Conservation (phyloP, 164 flowering plant genomes). For the Magnolia sinica region DNA sequence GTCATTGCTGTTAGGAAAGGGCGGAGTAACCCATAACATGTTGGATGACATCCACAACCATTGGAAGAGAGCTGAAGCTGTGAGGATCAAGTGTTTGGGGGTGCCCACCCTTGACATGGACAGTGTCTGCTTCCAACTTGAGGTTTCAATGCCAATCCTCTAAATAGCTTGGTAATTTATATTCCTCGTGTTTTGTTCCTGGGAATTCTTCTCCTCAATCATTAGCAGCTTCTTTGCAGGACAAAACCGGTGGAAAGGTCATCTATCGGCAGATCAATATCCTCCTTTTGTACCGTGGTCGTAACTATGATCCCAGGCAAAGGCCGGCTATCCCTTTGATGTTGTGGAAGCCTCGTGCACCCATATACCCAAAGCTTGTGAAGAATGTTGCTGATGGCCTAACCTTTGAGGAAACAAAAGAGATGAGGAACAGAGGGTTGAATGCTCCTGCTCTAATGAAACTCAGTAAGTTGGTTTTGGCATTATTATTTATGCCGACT, state of each 20-base stretch:
- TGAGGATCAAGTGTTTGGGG: constrained; percentile 90
- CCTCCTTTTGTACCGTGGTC: constrained; percentile 75
- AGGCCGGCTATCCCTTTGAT: constrained; percentile 76
- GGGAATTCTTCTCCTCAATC: constrained; percentile 16
- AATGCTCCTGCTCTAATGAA: constrained; percentile 61
- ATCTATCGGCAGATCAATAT: constrained; percentile 66
- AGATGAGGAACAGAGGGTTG: constrained; percentile 75
- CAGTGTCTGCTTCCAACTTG: constrained; percentile 83
- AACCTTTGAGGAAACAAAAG: constrained; percentile 81
- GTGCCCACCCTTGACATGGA: constrained; percentile 98
- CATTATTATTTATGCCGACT: not conserved
- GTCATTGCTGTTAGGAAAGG: constrained; percentile 46
- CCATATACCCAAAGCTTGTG: constrained; percentile 88
- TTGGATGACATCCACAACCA: constrained; percentile 93
- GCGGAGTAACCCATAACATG: constrained; percentile 91
- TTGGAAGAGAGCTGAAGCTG: constrained; percentile 97
- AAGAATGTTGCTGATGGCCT: constrained; percentile 75
- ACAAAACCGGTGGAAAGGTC: constrained; percentile 86
- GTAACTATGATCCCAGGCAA: constrained; percentile 72
- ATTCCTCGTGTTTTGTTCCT: not conserved
- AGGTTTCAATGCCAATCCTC: constrained; percentile 35
- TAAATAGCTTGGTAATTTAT: not conserved
- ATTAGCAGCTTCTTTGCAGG: constrained; percentile 46
- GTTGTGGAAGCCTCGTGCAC: constrained; percentile 89
- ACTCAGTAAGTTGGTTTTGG: constrained; percentile 55